Conservation (phyloP, 2,329 filamentous ascomycete genomes). For the Xylariaceae sp. region DNA sequence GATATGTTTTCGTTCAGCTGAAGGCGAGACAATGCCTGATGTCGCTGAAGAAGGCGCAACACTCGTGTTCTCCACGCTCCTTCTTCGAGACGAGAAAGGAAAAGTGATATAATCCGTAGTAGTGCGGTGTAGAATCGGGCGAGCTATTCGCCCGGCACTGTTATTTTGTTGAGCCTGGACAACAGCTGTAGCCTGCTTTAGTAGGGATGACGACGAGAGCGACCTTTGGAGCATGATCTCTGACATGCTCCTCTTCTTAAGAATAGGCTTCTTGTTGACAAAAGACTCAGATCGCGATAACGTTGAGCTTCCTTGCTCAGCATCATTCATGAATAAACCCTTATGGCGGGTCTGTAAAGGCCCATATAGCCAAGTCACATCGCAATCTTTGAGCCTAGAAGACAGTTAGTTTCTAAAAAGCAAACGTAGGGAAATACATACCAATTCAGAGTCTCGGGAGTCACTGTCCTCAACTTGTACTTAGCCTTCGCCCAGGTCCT, state of each 20-base stretch:
- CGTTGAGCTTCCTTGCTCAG: constrained; percentile 44
- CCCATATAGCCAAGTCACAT: constrained; percentile 97
- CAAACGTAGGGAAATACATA: constrained; percentile 47
- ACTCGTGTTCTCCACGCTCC: constrained; percentile 65
- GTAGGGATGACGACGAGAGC: constrained; percentile 80
- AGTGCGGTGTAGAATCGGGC: constrained; percentile 62
- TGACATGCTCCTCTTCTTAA: constrained; percentile 96
- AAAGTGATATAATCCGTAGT: constrained; percentile 71
- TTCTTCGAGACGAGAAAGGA: constrained; percentile 62
- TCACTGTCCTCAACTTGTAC: constrained; percentile 82
- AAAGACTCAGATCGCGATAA: constrained; percentile 65
- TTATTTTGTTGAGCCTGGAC: constrained; percentile 79
- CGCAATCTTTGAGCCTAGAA: constrained; percentile 88
- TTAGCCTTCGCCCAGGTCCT: constrained; percentile 94
- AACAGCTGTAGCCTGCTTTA: constrained; percentile 86
- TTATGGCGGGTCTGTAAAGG: constrained; percentile 76
- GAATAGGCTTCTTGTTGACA: constrained; percentile 82
- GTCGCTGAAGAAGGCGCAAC: constrained; percentile 68
- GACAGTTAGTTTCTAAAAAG: constrained; percentile 33
- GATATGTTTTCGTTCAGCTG: constrained; percentile 78
- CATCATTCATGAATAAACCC: constrained; percentile 52
- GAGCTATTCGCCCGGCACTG: constrained; percentile 49
- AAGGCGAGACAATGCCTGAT: constrained; percentile 68
- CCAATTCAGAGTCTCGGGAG: constrained; percentile 93
- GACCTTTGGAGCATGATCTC: constrained; percentile 93